Percentiles rank a stretch among this genome's conserved stretches.
Conservation (phyloP, 176 grass and related monocot species). For the Bromus sterilis region DNA sequence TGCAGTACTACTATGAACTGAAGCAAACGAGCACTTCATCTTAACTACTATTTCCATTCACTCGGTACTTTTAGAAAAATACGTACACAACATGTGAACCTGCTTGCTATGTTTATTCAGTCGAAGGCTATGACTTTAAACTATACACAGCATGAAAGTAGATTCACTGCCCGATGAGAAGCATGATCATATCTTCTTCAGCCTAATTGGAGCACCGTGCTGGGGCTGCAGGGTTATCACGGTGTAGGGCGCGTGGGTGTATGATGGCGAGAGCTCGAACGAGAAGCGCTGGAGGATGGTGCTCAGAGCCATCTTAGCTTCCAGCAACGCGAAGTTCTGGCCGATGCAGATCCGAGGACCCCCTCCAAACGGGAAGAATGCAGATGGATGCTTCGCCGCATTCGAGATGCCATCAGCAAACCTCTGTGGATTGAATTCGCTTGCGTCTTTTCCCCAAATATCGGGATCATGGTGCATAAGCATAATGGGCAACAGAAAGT, state of each 20-base stretch:
- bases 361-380: constrained; percentile 62
- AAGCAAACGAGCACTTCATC: background rate
- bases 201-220: constrained; percentile 32
- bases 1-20: background rate
- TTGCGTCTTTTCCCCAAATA: constrained; percentile 46
- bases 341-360: constrained; percentile 63
- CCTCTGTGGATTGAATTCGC: constrained; percentile 63
- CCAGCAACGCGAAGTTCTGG: constrained; percentile 2
- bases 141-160: background rate
- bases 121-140: background rate
- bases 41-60: background rate
- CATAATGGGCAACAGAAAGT: constrained; percentile 33
- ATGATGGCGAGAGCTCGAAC: background rate
- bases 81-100: background rate
- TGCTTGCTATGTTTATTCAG: background rate
- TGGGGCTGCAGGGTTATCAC: constrained; percentile 12
- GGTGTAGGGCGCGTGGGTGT: constrained; percentile 45
- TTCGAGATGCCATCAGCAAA: constrained; percentile 58
- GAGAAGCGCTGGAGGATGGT: constrained; percentile 24
- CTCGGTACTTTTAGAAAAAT: background rate
- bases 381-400: constrained; percentile 29
- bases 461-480: constrained; percentile 50
- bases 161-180: background rate
- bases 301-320: constrained; percentile 56
- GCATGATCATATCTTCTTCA: constrained; percentile 34